Base-by-base conservation (phyloP, 805 yeast species). In the Candida wancherniae region DNA sequence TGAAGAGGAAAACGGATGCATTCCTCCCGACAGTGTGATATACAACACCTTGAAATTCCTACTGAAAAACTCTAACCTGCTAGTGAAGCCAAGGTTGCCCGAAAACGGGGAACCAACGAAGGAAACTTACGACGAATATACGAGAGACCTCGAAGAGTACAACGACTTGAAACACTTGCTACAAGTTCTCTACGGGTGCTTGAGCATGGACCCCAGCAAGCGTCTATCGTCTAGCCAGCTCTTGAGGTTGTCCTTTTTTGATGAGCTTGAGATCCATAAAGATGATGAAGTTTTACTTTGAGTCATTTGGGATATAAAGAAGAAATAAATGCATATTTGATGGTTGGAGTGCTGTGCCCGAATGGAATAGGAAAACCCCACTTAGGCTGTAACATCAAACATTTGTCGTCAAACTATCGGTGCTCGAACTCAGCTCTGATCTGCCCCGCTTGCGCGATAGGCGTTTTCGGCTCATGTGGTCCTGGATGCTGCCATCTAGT, bases 11-110 rank as follows among this genome's bases (percentile, higher is more conserved):
- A 73, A 71, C 25, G 80, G 69, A 5, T 75, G 86, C 3, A 58
- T 83, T 27, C 86, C 90, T 3, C 67, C 62, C 3, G 85, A 80
- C 48, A 77, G 86, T 29, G 81, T 82, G n/a, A 77, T 80, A 1
- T 67, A 68, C 56, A 88, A 83, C 44, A 69, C 84, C 0, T 56
- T 79, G 26, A 58, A 61, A 22, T 73, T 73, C 25, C 55, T 75
- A 27, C 71, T 68, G 39, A 60, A 56, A 20, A 55, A 53, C 30
- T 73, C 70, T 1, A 58, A 53, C 30, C 44, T 40, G 20, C 52
- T 63, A 21, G 39, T 45, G 4, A 52, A 49, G 34, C 63, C 67
- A 3, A 18, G 22, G 5, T 36, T 33, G 8, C 39, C 37, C 6
- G 35, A 36, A 3, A 19, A 27, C 7, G 48, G 40, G 9, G 45